Base-by-base conservation (phyloP, 768 basidiomycete genomes). In the Tremella fuciformis region DNA sequence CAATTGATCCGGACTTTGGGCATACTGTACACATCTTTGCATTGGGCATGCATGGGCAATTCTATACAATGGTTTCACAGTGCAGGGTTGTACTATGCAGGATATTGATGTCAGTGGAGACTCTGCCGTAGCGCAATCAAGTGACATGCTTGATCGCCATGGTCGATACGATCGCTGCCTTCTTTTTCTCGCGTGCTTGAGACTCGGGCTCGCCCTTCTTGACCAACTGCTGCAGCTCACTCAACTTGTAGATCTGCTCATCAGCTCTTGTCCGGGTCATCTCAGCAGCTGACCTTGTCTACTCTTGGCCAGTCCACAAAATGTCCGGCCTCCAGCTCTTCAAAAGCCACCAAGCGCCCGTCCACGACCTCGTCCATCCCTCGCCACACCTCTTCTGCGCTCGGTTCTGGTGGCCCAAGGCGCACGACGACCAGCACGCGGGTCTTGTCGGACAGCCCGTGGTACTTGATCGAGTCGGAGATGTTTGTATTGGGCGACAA, bases 401-500 rank as follows among this genome's bases (percentile, higher is more conserved):
- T 76, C 13, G 38, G 9, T 13, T 24, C n/a, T 16, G 80, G 76
- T 15, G 77, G 40, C 16, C 73, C 80, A 26, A 96, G 81, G 13
- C 85, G 82, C 13, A 94, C 85, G 9, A 94, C 84, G 29, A 93
- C 69, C 18, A 96, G 80, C 13, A 85, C 79, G 0, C 80, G 82
- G 24, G 83, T 86, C 3, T 75, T 76, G 41, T 87, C 84, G 0
- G 87, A 86, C 6, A 96, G 80, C 4, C 93, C 93, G 67, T 91
- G 94, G 57, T 89, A 84, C 50, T 84, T 82, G 59, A 98, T 84
- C 0, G 88, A 87, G 67, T 98, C 92, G 1, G 87, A 84, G 53
- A 98, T 97, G 72, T 93, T 96, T 63, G 89, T 88, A 3, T 85
- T 89, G 1, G 91, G 91, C 63, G 88, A 90, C 49, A 97, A 80